phyloP scores from a whole-genome alignment of 768 basidiomycete genomes.

The Thelephora ganbajun region DNA sequence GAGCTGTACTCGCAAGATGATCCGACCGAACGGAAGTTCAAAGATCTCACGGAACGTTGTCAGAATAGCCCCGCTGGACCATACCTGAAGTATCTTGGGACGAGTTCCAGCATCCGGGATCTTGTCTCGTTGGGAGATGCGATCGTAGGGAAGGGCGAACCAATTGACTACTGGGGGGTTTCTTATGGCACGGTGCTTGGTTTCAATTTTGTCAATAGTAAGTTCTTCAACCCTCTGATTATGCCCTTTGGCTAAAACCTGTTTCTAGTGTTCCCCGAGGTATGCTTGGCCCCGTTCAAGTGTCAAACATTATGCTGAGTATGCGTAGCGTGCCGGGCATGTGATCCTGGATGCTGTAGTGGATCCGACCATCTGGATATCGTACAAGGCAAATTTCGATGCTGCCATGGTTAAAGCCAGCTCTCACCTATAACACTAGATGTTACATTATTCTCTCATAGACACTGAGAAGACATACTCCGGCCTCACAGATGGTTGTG shows the following conservation, averaged over 20 bases:
- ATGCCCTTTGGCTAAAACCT: no score
- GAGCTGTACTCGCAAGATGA: not conserved
- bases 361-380: not conserved
- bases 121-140: not conserved
- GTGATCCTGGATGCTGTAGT: constrained; percentile 2
- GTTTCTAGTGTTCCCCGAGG: not conserved
- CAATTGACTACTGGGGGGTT: not conserved
- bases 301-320: not conserved
- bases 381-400: not conserved
- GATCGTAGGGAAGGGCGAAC: not conserved
- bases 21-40: not conserved
- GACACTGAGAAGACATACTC: not conserved
- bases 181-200: constrained; percentile 2
- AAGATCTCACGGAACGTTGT: not conserved
- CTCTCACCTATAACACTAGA: not conserved
- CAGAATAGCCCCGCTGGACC: not conserved
- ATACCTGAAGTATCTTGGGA: not conserved
- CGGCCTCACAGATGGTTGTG: no score
- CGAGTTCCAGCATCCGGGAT: not conserved
- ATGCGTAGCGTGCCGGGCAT: not conserved
- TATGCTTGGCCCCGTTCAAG: not conserved
- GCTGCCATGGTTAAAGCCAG: not conserved
- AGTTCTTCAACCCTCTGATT: not conserved
- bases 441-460: not conserved
- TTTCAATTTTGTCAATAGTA: not conserved